Evolutionary conservation across 441 rosid genomes (phyloP).

Genomic region (Bruguiera hainesii): DNA sequence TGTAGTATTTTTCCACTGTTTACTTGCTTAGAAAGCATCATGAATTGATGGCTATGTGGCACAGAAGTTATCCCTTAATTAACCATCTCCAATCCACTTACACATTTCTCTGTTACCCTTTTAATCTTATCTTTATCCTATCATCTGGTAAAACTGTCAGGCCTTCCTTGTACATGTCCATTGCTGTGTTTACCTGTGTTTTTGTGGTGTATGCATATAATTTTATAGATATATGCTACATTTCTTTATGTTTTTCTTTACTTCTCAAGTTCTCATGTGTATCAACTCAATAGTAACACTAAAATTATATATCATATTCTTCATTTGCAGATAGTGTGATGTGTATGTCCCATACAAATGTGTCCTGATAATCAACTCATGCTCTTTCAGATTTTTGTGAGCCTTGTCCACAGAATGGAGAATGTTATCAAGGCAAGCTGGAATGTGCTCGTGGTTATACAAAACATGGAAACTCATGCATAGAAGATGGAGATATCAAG

Average conservation of each 20-base stretch:
- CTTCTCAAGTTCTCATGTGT: not conserved
- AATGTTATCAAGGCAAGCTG: slow-evolving; percentile 63
- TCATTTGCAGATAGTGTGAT: not conserved
- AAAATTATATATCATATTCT: not conserved
- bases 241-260: not conserved
- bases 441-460: slow-evolving; percentile 63
- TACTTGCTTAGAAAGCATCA: no score
- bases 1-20: no score
- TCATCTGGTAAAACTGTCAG: not conserved
- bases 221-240: not conserved
- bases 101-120: no score
- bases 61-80: no score
- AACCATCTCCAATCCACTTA: no score
- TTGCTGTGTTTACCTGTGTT: not conserved
- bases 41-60: no score
- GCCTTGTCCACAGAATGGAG: slow-evolving; percentile 20
- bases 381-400: slow-evolving; percentile 57
- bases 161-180: not conserved
- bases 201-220: not conserved
- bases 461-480: slow-evolving; percentile 51
- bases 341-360: not conserved
- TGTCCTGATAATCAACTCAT: slow-evolving; percentile 4
- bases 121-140: no score
- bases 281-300: not conserved
- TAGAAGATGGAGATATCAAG: slow-evolving; percentile 76